phyloP scores from a whole-genome alignment of 129 eudicot genomes.

The Apium graveolens region DNA sequence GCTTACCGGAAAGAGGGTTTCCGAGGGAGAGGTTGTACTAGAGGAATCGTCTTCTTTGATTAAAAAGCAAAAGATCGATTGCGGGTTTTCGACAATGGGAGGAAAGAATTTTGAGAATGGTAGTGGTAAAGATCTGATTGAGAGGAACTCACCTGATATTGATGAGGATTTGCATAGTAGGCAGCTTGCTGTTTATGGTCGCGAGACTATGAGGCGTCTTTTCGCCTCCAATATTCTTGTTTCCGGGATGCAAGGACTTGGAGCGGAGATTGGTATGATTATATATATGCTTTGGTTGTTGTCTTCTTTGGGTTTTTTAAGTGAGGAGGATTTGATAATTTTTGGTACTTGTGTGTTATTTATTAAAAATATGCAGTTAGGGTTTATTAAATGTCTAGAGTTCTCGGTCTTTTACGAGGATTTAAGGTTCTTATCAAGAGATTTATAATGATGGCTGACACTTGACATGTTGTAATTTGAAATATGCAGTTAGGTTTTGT shows the following conservation, averaged over 20 bases:
- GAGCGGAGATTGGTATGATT: slow-evolving; percentile 74
- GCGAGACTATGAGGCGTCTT: slow-evolving; percentile 85
- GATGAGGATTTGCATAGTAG: slow-evolving; percentile 98
- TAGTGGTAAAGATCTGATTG: slow-evolving; percentile 37
- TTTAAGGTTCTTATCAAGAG: not conserved
- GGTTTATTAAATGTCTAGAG: not conserved
- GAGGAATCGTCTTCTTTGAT: slow-evolving; percentile 34
- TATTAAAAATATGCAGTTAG: not conserved
- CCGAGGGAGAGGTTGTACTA: slow-evolving; percentile 52
- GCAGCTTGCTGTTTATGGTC: slow-evolving; percentile 92
- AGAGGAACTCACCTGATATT: slow-evolving; percentile 47
- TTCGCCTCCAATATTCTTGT: slow-evolving; percentile 73
- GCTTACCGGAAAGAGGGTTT: slow-evolving; percentile 91
- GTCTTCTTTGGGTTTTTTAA: not conserved
- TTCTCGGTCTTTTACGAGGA: not conserved
- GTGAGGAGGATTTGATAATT: not conserved
- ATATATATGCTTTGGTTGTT: not conserved
- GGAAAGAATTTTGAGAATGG: slow-evolving; percentile 27
- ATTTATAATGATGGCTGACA: not conserved
- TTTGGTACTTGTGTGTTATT: not conserved
- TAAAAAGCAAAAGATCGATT: slow-evolving; percentile 50
- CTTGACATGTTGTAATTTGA: not conserved
- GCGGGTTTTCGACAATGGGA: slow-evolving; percentile 41
- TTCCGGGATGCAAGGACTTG: slow-evolving; percentile 92
- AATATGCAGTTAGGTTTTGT: not conserved